These are phyloP conservation scores for Calonectria pteridis DNA, from an alignment of 2,329 filamentous ascomycete genomes.

Conservation along the genomic window DNA sequence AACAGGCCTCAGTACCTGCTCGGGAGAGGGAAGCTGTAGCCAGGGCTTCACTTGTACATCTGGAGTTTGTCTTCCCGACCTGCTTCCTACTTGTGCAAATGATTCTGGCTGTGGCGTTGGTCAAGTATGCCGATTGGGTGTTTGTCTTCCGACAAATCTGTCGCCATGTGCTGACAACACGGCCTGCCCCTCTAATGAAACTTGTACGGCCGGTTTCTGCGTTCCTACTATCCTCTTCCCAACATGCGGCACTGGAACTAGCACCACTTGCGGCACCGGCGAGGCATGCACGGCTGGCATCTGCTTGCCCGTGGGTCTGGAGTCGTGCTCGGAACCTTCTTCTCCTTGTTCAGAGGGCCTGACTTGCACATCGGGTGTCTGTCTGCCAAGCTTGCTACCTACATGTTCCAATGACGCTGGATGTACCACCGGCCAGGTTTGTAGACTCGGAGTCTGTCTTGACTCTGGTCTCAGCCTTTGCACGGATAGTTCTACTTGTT, in stretches of 20 bases:
- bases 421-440: neutral
- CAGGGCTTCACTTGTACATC: neutral
- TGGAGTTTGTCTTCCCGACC: conserved; percentile 4
- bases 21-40: neutral
- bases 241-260: neutral
- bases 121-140: conserved; percentile 2
- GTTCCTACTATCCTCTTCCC: neutral
- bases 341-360: neutral
- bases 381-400: neutral
- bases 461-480: neutral
- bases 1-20: neutral
- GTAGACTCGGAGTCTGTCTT: conserved; percentile 1
- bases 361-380: conserved; percentile 1
- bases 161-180: neutral
- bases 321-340: neutral
- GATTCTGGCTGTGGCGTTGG: neutral
- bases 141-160: neutral
- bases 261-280: neutral
- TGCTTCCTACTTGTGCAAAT: neutral
- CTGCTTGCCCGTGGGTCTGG: neutral
- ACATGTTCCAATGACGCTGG: neutral
- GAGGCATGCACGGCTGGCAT: conserved; percentile 4
- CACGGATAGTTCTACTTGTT: neutral
- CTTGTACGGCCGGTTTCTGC: conserved; percentile 13
- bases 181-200: neutral